phyloP scores from a whole-genome alignment of 2,329 filamentous ascomycete genomes.

The Pseudogymnoascus sp. region DNA sequence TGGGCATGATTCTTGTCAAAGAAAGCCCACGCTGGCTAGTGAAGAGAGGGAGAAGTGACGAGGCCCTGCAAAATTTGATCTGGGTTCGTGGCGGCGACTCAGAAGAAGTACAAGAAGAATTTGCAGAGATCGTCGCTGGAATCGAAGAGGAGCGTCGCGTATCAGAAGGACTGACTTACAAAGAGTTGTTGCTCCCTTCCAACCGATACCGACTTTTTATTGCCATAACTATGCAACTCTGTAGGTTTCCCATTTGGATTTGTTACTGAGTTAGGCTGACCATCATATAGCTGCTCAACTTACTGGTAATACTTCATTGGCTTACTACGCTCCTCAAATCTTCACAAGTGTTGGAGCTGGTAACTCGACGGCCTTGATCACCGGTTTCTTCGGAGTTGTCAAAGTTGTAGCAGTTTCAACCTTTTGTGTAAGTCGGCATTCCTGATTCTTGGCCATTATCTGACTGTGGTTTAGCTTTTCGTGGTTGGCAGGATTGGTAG shows the following conservation, averaged over 20 bases:
- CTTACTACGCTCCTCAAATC: constrained; percentile 46
- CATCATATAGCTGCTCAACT: constrained; percentile 31
- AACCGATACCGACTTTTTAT: constrained; percentile 42
- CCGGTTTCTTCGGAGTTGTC: constrained; percentile 45
- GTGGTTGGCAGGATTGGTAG: constrained; percentile 42
- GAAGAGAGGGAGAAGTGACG: constrained; percentile 37
- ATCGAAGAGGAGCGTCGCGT: constrained; percentile 40
- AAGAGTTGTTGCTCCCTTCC: constrained; percentile 39
- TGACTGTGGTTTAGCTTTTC: constrained; percentile 36
- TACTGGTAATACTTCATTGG: constrained; percentile 44
- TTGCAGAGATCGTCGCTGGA: constrained; percentile 37
- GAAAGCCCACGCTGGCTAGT: constrained; percentile 45
- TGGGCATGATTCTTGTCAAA: constrained; percentile 43
- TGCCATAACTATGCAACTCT: constrained; percentile 41
- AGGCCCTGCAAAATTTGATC: constrained; percentile 41
- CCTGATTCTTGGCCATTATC: neutral
- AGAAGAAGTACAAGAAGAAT: constrained; percentile 32
- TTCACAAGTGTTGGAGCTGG: constrained; percentile 44
- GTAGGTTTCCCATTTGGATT: constrained; percentile 17
- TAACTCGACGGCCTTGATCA: constrained; percentile 40
- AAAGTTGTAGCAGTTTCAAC: constrained; percentile 37
- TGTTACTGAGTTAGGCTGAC: neutral
- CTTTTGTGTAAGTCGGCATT: constrained; percentile 24
- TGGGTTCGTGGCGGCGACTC: constrained; percentile 45
- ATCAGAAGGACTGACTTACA: constrained; percentile 40